Base-by-base conservation (phyloP, 805 yeast species). In the Metschnikowia lochheadii region DNA sequence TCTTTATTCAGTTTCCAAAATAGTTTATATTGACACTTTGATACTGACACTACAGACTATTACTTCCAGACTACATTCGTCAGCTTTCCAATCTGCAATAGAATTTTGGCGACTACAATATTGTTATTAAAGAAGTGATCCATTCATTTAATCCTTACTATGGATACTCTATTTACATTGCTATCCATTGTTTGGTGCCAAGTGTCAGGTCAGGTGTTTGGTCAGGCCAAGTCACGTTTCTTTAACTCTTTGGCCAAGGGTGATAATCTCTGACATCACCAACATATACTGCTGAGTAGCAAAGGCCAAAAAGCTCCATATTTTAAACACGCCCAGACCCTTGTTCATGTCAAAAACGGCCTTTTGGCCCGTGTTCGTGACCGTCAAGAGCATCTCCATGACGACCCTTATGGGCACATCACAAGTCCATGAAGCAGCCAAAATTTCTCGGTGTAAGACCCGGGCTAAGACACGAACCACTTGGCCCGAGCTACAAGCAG, bases 361-460 rank as follows among this genome's bases (percentile, higher is more conserved):
- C 37, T 42, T 42, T 34, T 42, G 45, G 11, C 45, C 45, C 45
- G n/a, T 33, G 38, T 31, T 42, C 31, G 45, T 42, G n/a, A 42
- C 18, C 26, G 5, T 14, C 20, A 20, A 32, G 13, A 42, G 14
- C 33, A 42, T 42, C 29, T 42, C 45, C 37, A 42, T 37, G 5
- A 6, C 38, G 18, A 34, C 45, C 21, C 15, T 10, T 18, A 42
- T 42, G 14, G 45, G 45, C 17, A 42, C 18, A 6, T 42, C 45
- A 10, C 8, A 18, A 6, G 37, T 21, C 45, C 45, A 42, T 15
- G 38, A 3, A 3, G 38, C 20, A 5, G n/a, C 18, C 45, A 42
- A 33, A 7, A 42, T 14, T n/a, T 42, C 45, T n/a, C 29, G 38
- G 18, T 42, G 45, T 10, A 42, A 29, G 5, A 42, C 45, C 14